A percentile compares a stretch with the other conserved stretches of the same genome.
phyloP scores from a whole-genome alignment of 805 yeast genomes.

The Hanseniaspora jakobsenii region DNA sequence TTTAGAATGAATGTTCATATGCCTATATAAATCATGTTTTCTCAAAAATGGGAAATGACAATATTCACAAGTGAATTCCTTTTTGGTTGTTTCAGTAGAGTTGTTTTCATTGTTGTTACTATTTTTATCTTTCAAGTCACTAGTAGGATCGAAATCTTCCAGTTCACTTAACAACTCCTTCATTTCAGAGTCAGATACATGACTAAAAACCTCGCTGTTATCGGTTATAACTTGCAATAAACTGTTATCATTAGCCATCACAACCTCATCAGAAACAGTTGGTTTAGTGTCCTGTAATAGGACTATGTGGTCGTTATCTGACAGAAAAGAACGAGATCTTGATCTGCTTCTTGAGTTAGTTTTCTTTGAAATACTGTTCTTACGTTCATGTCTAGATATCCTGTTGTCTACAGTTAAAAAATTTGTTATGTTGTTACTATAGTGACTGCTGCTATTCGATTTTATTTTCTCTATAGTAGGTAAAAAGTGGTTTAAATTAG shows the following conservation, averaged over 20 bases:
- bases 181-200: constrained; percentile 2
- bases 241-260: not conserved
- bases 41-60: constrained; percentile 78
- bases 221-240: not conserved
- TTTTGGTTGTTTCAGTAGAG: constrained; percentile 30
- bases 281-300: not conserved
- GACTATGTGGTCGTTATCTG: not conserved
- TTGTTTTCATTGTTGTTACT: not conserved
- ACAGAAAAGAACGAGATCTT: constrained; percentile 6
- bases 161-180: constrained; percentile 1
- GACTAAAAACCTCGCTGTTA: not conserved
- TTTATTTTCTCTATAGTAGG: constrained; percentile 8
- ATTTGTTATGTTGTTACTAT: too few relatives aligned
- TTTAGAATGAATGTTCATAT: constrained; percentile 52
- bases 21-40: constrained; percentile 65
- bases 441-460: too few relatives aligned
- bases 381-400: constrained; percentile 13
- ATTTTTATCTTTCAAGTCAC: not conserved
- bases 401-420: too few relatives aligned
- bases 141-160: not conserved
- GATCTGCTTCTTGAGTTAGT: constrained; percentile 18
- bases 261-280: not conserved
- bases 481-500: not conserved
- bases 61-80: constrained; percentile 59
- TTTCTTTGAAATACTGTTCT: constrained; percentile 10